Percentiles rank a stretch among this genome's conserved stretches.
These are phyloP conservation scores for Kickxella alabastrina DNA, from an alignment of 192 early-diverging fungal genomes.

Conservation along the genomic window DNA sequence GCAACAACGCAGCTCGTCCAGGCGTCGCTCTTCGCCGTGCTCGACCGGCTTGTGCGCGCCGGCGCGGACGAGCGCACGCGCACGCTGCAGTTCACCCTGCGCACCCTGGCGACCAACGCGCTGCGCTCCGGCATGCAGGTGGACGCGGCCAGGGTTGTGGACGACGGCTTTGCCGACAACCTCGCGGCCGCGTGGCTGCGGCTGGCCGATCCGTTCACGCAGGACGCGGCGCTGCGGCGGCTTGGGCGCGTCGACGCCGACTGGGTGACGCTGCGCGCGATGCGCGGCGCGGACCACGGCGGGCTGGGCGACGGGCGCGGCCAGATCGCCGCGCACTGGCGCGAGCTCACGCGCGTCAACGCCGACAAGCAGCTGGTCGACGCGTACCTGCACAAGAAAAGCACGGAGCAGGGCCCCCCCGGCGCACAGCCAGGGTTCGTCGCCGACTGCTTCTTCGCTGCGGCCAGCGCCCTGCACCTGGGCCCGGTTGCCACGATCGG, in stretches of 20 bases:
- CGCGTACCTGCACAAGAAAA: conserved; percentile 47
- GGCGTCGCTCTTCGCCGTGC: conserved; percentile 48
- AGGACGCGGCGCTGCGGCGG: conserved; percentile 67
- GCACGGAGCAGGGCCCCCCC: neutral
- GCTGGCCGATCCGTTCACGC: conserved; percentile 81
- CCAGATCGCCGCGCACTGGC: conserved; percentile 46
- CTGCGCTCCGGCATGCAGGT: conserved; percentile 76
- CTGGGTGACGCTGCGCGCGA: conserved; percentile 61
- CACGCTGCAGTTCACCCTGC: conserved; percentile 65
- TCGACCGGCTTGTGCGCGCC: conserved; percentile 66
- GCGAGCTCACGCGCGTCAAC: conserved; percentile 76
- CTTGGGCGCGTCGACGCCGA: conserved; percentile 72
- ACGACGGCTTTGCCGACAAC: conserved; percentile 85
- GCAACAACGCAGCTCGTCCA: conserved; percentile 59
- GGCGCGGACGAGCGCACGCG: conserved; percentile 54
- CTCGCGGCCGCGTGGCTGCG: conserved; percentile 60
- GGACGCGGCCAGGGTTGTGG: conserved; percentile 65
- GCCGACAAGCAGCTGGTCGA: conserved; percentile 68
- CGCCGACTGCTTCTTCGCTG: conserved; percentile 82
- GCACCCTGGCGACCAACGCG: conserved; percentile 62
- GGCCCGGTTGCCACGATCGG: conserved; percentile 71
- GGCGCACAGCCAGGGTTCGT: conserved; percentile 69
- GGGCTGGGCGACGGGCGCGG: conserved; percentile 31
- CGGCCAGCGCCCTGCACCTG: conserved; percentile 73
- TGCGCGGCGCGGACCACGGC: conserved; percentile 48